Conservation (phyloP, 257 asterid genomes). For the Plantago ovata region DNA sequence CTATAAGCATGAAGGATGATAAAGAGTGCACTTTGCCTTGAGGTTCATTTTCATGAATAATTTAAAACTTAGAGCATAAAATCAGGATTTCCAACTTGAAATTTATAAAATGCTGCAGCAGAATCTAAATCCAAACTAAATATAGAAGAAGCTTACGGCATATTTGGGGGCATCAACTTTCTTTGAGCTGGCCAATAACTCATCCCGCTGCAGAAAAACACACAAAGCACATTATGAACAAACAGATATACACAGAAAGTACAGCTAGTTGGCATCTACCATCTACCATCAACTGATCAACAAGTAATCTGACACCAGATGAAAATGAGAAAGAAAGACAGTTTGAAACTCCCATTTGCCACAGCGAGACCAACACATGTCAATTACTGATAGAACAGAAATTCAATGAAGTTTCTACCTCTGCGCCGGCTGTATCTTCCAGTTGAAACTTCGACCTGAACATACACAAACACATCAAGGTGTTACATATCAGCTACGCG, state of each 20-base stretch:
- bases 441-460: constrained; percentile 3
- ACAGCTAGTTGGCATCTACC: background rate
- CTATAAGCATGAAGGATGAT: background rate
- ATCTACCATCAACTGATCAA: background rate
- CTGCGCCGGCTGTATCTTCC: background rate
- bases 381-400: background rate
- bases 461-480: background rate
- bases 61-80: background rate
- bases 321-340: too few species aligned
- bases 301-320: too few species aligned
- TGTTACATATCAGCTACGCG: background rate
- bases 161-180: constrained; percentile 60
- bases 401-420: background rate
- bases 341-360: background rate
- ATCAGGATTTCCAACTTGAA: constrained; percentile 6
- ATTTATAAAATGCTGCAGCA: constrained; percentile 10
- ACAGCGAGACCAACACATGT: background rate
- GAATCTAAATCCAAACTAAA: too few species aligned
- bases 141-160: constrained; percentile 62
- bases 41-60: background rate
- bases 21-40: background rate
- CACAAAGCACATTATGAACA: constrained; percentile 1
- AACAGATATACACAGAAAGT: background rate
- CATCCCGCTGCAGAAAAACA: constrained; percentile 44
- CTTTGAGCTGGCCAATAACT: constrained; percentile 30